Evolutionary conservation across 2,329 filamentous ascomycete genomes (phyloP), one percentile per base, ranked within the genome.

Genomic region (Catunica adiposa): DNA sequence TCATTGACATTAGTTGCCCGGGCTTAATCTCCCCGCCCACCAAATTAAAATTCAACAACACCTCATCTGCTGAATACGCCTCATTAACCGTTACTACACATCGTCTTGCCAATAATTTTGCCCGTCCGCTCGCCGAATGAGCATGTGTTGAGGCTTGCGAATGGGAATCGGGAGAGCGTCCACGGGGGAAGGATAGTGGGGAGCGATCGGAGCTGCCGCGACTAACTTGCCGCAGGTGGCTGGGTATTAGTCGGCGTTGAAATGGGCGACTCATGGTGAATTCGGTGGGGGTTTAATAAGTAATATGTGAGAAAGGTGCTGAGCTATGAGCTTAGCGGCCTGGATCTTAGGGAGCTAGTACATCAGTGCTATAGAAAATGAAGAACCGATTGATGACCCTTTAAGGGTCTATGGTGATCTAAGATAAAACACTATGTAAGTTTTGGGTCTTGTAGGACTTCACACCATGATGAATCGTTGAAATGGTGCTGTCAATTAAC

Each of bases 11-110:
- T 56, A 94, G 71, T 59, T 78, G 77, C 25, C 84, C 86, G 0
- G 79, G 72, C 56, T 76, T 76, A 60, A 87, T 73, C 48, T 78
- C 75, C 31, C 50, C 20, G 47, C 75, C 72, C 58, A 90, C 79
- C 15, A 82, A 74, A 56, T 86, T 81, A 57, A 83, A 74, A 65
- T 90, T 92, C 63, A 94, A 75, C 22, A 92, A 73, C 47, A 92
- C 82, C 62, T 90, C 86, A 63, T 94, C 86, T 57, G 77, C 78
- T 7, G 83, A 82, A 63, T 89, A 84, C 44, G 77, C 80, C 61
- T 94, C 86, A 65, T 89, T 85, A 61, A 81, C 73, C 7, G 73
- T 73, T 55, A 80, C 72, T 46, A 69, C 74, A 61, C 76, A 80
- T 60, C 69, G 69, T 29, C 74, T 70, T 61, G 78, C 74, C n/a